Conservation (phyloP, 306 rosid species). For the Quercus engelmannii region DNA sequence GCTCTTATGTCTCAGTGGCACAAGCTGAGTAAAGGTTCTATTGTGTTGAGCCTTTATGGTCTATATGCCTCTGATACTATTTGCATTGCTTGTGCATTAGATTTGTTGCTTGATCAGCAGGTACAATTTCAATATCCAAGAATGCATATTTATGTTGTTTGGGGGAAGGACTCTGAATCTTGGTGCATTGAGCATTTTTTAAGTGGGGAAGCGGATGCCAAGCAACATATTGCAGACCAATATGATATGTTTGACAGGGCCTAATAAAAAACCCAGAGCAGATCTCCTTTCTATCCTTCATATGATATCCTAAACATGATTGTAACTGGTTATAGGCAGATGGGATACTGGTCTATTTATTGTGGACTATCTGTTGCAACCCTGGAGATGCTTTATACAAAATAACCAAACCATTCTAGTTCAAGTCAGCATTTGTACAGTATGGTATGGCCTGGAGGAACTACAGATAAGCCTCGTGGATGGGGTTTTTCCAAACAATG, state of each 20-base stretch:
- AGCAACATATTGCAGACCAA: slow-evolving; percentile 32
- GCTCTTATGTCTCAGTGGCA: slow-evolving; percentile 41
- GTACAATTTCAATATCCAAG: slow-evolving; percentile 31
- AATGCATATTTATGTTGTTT: background rate
- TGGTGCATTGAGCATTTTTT: slow-evolving; percentile 33
- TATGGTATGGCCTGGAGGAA: slow-evolving; percentile 45
- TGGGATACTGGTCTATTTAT: slow-evolving; percentile 47
- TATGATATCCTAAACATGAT: slow-evolving; percentile 40
- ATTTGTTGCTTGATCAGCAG: slow-evolving; percentile 41
- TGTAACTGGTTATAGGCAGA: slow-evolving; percentile 19
- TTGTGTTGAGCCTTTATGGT: slow-evolving; percentile 49
- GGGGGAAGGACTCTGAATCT: slow-evolving; percentile 30
- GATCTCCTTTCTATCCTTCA: slow-evolving; percentile 33
- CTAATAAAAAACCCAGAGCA: slow-evolving; percentile 21
- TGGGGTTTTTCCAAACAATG: slow-evolving; percentile 49
- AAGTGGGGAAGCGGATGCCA: slow-evolving; percentile 37
- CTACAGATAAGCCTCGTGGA: slow-evolving; percentile 35
- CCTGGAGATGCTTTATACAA: slow-evolving; percentile 17
- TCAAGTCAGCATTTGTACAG: slow-evolving; percentile 24
- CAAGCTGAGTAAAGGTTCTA: slow-evolving; percentile 41
- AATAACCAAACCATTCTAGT: slow-evolving; percentile 20
- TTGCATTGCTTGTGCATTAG: slow-evolving; percentile 41
- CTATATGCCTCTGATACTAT: slow-evolving; percentile 56
- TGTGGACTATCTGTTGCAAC: slow-evolving; percentile 36
- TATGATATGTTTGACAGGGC: slow-evolving; percentile 42